Conservation (phyloP, 2,329 filamentous ascomycete genomes). For the Cryphonectria parasitica region DNA sequence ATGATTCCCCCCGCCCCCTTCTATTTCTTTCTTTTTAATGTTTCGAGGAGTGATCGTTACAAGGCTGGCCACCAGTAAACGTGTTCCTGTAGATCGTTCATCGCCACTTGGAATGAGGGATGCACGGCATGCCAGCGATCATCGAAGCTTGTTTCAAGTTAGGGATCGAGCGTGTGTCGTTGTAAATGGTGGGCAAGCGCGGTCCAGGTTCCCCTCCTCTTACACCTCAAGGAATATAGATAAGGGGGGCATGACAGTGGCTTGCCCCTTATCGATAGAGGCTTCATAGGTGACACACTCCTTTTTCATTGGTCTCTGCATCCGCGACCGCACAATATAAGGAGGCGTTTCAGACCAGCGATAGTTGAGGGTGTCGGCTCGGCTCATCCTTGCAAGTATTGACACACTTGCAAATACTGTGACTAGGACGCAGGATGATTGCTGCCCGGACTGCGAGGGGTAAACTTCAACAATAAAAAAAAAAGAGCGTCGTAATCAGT, state of each 20-base stretch:
- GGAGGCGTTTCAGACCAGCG: slow-evolving; percentile 28
- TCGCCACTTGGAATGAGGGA: neutral
- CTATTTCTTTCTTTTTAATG: neutral
- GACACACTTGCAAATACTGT: neutral
- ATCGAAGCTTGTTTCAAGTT: slow-evolving; percentile 1
- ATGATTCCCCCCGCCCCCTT: neutral
- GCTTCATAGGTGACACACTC: slow-evolving; percentile 13
- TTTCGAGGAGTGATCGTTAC: neutral
- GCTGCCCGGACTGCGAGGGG: neutral
- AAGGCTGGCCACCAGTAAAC: neutral
- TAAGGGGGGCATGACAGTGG: slow-evolving; percentile 8
- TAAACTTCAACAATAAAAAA: too few relatives aligned
- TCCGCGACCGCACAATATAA: slow-evolving; percentile 2
- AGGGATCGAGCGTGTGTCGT: neutral
- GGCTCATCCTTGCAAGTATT: neutral
- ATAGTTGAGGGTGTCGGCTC: slow-evolving; percentile 9
- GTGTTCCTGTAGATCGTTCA: neutral
- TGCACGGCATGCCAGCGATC: neutral
- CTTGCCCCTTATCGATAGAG: slow-evolving; percentile 20
- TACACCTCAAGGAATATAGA: neutral
- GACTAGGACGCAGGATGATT: neutral
- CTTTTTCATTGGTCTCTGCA: neutral
- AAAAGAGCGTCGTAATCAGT: neutral
- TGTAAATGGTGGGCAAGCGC: neutral
- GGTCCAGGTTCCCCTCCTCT: neutral